phyloP scores from a whole-genome alignment of 2,329 filamentous ascomycete species.

The Botrytis byssoidea region DNA sequence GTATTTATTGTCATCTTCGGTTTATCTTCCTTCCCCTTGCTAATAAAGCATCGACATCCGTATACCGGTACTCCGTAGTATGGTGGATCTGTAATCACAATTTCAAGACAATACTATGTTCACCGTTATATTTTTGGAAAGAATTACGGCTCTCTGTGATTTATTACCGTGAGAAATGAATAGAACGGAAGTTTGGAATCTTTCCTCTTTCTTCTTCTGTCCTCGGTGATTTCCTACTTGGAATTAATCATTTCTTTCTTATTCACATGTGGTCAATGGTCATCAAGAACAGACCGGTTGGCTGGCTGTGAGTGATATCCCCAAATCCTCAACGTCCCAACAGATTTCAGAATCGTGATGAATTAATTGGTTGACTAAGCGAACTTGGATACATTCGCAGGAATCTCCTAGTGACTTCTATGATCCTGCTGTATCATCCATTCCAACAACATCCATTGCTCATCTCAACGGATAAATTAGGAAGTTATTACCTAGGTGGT shows the following conservation, averaged over 20 bases:
- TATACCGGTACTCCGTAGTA: too few species aligned
- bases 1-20: not conserved
- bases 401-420: not conserved
- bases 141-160: not conserved
- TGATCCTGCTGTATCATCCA: not conserved
- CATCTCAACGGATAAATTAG: not conserved
- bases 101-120: not conserved
- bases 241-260: not conserved
- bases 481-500: not conserved
- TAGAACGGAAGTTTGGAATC: not conserved
- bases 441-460: not conserved
- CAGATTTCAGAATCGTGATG: not conserved
- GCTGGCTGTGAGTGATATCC: not conserved
- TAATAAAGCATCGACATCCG: not conserved
- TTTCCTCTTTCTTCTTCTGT: not conserved
- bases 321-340: constrained; percentile 11
- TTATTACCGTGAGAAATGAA: not conserved
- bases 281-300: not conserved
- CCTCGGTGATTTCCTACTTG: not conserved
- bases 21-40: not conserved
- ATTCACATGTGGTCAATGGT: not conserved
- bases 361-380: not conserved
- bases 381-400: not conserved
- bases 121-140: not conserved
- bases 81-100: not conserved